Conservation (phyloP, 441 rosid genomes). For the Gossypium schwendimanii region DNA sequence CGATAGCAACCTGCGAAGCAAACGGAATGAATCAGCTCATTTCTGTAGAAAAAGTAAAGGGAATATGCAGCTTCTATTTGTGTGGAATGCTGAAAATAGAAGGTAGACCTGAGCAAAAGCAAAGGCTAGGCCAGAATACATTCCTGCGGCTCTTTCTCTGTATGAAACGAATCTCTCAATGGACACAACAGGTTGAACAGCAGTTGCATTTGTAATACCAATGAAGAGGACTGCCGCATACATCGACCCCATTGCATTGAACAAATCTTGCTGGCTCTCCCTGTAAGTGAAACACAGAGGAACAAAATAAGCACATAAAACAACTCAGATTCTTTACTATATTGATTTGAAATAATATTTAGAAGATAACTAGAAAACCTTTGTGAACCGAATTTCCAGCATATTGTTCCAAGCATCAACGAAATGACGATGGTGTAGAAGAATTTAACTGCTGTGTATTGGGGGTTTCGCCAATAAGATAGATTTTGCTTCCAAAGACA, state of each 20-base stretch:
- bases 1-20: slow-evolving; percentile 66
- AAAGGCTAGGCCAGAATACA: slow-evolving; percentile 87
- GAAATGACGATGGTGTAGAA: slow-evolving; percentile 88
- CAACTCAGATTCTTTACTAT: background rate
- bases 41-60: background rate
- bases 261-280: slow-evolving; percentile 68
- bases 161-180: slow-evolving; percentile 89
- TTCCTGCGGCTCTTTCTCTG: slow-evolving; percentile 90
- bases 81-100: slow-evolving; percentile 11
- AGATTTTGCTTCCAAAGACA: slow-evolving; percentile 95
- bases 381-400: slow-evolving; percentile 87
- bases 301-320: background rate
- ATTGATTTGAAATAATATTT: background rate
- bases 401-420: slow-evolving; percentile 87
- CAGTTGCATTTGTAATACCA: slow-evolving; percentile 77
- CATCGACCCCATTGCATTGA: slow-evolving; percentile 93
- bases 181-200: slow-evolving; percentile 94
- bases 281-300: slow-evolving; percentile 30
- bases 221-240: slow-evolving; percentile 81
- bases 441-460: slow-evolving; percentile 92
- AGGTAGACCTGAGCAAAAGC: slow-evolving; percentile 85
- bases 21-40: slow-evolving; percentile 7
- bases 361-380: slow-evolving; percentile 34
- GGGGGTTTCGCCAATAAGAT: slow-evolving; percentile 92
- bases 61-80: background rate